Evolutionary conservation across 176 grass and related monocot species (phyloP).

Genomic region (Canna indica): DNA sequence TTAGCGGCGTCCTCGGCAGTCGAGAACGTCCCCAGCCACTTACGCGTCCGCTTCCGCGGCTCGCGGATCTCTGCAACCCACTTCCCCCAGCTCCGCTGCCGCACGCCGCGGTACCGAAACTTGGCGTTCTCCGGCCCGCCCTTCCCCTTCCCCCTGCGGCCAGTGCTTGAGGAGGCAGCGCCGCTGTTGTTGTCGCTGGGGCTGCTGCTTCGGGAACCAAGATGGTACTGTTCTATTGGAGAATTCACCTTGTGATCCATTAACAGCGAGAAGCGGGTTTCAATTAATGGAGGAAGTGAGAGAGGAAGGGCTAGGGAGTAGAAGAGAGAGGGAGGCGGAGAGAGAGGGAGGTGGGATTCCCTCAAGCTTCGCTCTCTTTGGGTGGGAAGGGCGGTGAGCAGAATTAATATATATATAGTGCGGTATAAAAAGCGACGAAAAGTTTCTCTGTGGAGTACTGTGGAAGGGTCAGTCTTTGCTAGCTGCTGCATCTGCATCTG

Average conservation of each 20-base stretch:
- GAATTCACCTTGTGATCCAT: background rate
- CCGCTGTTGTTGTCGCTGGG: too few species aligned
- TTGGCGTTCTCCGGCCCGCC: constrained; percentile 4
- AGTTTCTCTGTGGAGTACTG: background rate
- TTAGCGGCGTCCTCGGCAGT: constrained; percentile 82
- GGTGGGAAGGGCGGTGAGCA: constrained; percentile 83
- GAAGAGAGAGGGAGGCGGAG: too few species aligned
- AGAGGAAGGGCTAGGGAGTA: too few species aligned
- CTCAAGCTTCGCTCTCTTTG: constrained; percentile 30
- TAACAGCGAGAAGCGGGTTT: background rate
- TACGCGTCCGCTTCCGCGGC: constrained; percentile 26
- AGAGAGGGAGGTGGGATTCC: too few species aligned
- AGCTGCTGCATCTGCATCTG: too few species aligned
- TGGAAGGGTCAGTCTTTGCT: too few species aligned
- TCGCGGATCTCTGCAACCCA: constrained; percentile 15
- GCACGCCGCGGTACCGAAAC: constrained; percentile 10
- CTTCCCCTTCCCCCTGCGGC: constrained; percentile 4
- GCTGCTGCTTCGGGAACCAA: too few species aligned
- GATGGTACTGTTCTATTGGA: constrained; percentile 12
- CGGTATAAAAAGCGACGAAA: background rate
- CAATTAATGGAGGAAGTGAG: constrained; percentile 10
- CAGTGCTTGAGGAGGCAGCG: background rate
- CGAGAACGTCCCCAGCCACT: constrained; percentile 76
- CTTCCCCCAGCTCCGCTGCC: constrained; percentile 17
- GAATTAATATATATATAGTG: background rate